Percentiles rank a stretch among this genome's conserved stretches.
phyloP scores from a whole-genome alignment of 345 rosid species.

The Eucalyptus cloeziana region DNA sequence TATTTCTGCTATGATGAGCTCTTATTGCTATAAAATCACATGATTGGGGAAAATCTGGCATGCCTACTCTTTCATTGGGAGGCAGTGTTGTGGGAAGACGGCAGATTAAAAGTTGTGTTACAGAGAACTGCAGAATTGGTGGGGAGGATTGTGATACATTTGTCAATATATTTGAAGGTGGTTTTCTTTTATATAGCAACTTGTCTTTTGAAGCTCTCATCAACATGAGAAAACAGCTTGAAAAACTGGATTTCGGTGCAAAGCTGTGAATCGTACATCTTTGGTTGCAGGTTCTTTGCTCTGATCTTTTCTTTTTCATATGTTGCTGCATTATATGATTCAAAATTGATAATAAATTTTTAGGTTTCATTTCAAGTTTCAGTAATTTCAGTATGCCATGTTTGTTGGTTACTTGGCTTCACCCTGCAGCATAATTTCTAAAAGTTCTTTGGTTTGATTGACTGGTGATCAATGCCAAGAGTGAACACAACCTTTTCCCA shows the following conservation, averaged over 20 bases:
- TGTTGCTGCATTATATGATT: not conserved
- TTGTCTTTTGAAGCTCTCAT: conserved; percentile 88
- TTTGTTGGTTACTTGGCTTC: not conserved
- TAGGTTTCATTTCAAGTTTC: not conserved
- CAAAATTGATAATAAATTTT: not conserved
- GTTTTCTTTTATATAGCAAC: conserved; percentile 82
- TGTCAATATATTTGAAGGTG: conserved; percentile 79
- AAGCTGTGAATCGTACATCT: conserved; percentile 87
- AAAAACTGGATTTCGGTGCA: conserved; percentile 85
- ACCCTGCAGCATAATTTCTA: not conserved
- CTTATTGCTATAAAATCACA: conserved; percentile 41
- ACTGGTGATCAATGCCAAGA: not conserved
- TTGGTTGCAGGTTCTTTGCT: conserved; percentile 75
- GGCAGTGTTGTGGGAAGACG: conserved; percentile 76
- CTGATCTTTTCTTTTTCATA: not conserved
- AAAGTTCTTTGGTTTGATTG: not conserved
- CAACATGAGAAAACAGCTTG: conserved; percentile 87
- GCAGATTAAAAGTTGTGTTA: conserved; percentile 38
- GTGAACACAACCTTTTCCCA: not conserved
- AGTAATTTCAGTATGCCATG: not conserved
- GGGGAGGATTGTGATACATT: conserved; percentile 74
- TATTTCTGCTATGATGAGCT: conserved; percentile 36
- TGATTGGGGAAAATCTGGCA: conserved; percentile 74
- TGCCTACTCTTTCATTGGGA: conserved; percentile 84
- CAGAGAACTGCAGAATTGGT: conserved; percentile 42